phyloP scores from a whole-genome alignment of 495 filamentous ascomycete species.

The Podospora pseudocomata region DNA sequence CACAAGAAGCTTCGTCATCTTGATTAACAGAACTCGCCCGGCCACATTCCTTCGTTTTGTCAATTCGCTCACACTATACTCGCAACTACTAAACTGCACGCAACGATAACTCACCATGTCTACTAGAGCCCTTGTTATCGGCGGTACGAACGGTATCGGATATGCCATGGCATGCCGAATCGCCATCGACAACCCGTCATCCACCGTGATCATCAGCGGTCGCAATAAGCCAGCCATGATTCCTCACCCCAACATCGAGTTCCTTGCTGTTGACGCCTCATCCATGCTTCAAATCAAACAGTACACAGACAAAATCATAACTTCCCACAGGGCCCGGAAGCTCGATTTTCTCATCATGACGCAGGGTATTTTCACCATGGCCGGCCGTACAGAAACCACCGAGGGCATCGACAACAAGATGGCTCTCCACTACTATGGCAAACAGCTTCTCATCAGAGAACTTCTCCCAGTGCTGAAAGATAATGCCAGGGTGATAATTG shows the following conservation, averaged over 20 bases:
- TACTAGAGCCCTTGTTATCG: constrained; percentile 21
- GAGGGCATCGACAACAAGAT: constrained; percentile 30
- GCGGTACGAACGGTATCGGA: constrained; percentile 26
- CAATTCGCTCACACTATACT: background rate
- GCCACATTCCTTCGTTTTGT: background rate
- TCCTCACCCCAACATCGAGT: constrained; percentile 25
- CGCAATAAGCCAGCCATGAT: constrained; percentile 22
- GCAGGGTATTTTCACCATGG: constrained; percentile 25
- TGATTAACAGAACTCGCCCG: too few relatives aligned
- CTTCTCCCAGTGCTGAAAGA: constrained; percentile 20
- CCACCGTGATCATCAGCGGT: constrained; percentile 23
- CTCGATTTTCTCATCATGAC: constrained; percentile 24
- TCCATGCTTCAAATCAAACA: constrained; percentile 26
- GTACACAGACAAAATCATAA: constrained; percentile 20
- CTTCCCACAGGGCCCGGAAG: constrained; percentile 2
- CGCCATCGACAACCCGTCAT: constrained; percentile 9
- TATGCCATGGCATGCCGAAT: constrained; percentile 23
- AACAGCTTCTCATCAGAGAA: constrained; percentile 27
- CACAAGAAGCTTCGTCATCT: too few relatives aligned
- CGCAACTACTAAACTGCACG: background rate
- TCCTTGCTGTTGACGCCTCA: constrained; percentile 22
- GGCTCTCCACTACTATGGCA: constrained; percentile 29
- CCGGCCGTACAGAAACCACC: constrained; percentile 24
- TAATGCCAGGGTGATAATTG: constrained; percentile 22
- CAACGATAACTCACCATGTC: constrained; percentile 1